A percentile compares a stretch with the other conserved stretches of the same genome.
phyloP scores from a whole-genome alignment of 345 rosid genomes.

The Hirschfeldia incana region DNA sequence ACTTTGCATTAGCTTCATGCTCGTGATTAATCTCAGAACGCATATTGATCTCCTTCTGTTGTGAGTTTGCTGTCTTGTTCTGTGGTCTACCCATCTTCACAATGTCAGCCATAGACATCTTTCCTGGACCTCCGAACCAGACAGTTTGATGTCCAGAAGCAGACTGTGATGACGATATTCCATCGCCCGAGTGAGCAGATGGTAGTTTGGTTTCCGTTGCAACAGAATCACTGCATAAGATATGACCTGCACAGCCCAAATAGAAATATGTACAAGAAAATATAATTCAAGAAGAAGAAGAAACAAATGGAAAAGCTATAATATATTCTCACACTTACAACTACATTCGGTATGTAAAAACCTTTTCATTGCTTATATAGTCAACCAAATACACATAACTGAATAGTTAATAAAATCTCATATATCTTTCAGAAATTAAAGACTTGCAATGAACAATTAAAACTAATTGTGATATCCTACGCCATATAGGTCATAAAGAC shows the following conservation, averaged over 20 bases:
- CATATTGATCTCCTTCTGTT: not conserved
- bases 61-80: not conserved
- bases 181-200: slow-evolving; percentile 44
- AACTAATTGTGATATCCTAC: not conserved
- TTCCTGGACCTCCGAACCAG: not conserved
- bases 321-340: not conserved
- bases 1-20: not conserved
- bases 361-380: not conserved
- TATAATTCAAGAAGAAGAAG: not conserved
- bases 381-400: not conserved
- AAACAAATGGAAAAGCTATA: not conserved
- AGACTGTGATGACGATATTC: slow-evolving; percentile 38
- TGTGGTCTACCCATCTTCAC: not conserved
- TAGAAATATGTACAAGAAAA: slow-evolving; percentile 7
- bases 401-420: not conserved
- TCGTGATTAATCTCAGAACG: not conserved
- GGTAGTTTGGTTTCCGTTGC: slow-evolving; percentile 48
- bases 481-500: not conserved
- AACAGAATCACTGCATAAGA: slow-evolving; percentile 55
- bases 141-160: not conserved
- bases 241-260: not conserved
- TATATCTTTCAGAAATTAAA: not conserved
- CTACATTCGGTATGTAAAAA: not conserved
- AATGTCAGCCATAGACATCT: not conserved
- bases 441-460: not conserved